Evolutionary conservation across 495 filamentous ascomycete genomes (phyloP).

Genomic region (Penicillium lagena): DNA sequence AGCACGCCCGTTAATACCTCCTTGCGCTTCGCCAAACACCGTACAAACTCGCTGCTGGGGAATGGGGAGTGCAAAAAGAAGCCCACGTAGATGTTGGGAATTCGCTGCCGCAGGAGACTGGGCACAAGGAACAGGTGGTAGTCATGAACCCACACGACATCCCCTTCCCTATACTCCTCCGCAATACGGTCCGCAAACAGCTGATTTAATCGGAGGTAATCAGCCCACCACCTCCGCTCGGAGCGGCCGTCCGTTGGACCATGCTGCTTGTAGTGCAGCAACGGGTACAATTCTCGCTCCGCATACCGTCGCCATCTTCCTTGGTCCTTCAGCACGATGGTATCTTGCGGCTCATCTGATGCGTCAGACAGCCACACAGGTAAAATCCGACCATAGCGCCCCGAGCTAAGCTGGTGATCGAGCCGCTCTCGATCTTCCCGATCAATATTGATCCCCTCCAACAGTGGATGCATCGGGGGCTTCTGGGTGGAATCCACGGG

Average conservation of each 20-base stretch:
- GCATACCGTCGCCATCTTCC: constrained; percentile 79
- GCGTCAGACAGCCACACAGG: constrained; percentile 84
- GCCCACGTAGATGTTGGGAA: constrained; percentile 79
- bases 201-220: constrained; percentile 83
- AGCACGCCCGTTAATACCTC: constrained; percentile 82
- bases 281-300: constrained; percentile 80
- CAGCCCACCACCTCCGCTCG: constrained; percentile 76
- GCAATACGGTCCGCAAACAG: constrained; percentile 83
- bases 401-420: constrained; percentile 60
- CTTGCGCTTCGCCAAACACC: constrained; percentile 78
- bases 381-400: constrained; percentile 61
- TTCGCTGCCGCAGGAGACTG: constrained; percentile 71
- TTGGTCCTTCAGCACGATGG: constrained; percentile 67
- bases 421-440: constrained; percentile 59
- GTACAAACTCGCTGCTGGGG: constrained; percentile 87
- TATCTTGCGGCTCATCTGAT: constrained; percentile 54
- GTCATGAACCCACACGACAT: constrained; percentile 87
- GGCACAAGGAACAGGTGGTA: constrained; percentile 86
- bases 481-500: constrained; percentile 54
- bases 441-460: constrained; percentile 59
- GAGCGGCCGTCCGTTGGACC: constrained; percentile 77
- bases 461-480: constrained; percentile 46
- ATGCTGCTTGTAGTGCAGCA: constrained; percentile 91
- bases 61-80: constrained; percentile 92
- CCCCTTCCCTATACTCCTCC: constrained; percentile 78